Evolutionary conservation across 768 basidiomycete species (phyloP).

Genomic region (Pisolithus orientalis): DNA sequence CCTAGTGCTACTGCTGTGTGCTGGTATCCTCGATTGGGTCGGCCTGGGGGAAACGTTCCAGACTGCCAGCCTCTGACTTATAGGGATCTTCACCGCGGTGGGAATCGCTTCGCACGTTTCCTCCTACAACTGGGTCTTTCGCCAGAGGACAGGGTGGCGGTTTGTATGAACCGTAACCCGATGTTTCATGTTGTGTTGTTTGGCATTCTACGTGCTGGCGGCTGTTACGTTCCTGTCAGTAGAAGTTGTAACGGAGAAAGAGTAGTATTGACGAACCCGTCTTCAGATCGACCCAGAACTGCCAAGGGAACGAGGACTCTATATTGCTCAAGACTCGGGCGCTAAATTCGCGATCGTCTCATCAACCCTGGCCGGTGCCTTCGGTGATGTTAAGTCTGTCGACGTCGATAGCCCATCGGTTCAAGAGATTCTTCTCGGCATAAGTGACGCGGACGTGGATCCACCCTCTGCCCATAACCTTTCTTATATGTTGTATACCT

Average conservation of each 20-base stretch:
- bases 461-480: conserved; percentile 25
- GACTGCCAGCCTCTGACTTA: conserved; percentile 22
- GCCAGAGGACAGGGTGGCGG: conserved; percentile 36
- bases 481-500: conserved; percentile 46
- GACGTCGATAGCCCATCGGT: conserved; percentile 15
- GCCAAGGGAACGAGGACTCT: conserved; percentile 38
- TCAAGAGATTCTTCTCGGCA: conserved; percentile 22
- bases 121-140: conserved; percentile 29
- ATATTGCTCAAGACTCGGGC: conserved; percentile 37
- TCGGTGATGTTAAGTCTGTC: conserved; percentile 14
- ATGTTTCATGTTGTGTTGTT: conserved; percentile 38
- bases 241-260: conserved; percentile 7
- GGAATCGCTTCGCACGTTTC: conserved; percentile 40
- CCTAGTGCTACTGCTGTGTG: conserved; percentile 13
- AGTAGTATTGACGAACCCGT: background rate
- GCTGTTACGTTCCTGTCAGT: conserved; percentile 45
- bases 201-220: conserved; percentile 42
- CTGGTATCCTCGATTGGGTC: conserved; percentile 16
- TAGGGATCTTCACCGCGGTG: conserved; percentile 26
- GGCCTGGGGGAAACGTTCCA: background rate
- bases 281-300: conserved; percentile 48
- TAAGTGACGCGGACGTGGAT: conserved; percentile 24
- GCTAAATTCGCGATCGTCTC: conserved; percentile 38
- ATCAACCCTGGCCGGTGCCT: conserved; percentile 10
- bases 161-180: conserved; percentile 39